These are phyloP conservation scores for Alternaria novae-zelandiae DNA, from an alignment of 2,329 filamentous ascomycete genomes.

Conservation along the genomic window DNA sequence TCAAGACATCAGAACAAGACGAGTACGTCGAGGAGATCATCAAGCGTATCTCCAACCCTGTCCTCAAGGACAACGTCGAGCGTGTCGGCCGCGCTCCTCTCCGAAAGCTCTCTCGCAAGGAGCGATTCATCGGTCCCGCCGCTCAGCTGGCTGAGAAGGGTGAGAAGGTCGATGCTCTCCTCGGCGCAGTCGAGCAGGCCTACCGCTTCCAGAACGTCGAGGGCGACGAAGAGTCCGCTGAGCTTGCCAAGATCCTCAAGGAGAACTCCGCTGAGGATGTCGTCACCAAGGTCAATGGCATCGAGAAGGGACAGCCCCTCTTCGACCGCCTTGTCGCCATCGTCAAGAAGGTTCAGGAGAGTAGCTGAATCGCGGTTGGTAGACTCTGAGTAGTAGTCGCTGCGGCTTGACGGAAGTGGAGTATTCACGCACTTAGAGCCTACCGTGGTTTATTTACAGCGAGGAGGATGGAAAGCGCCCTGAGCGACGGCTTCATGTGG, in stretches of 20 bases:
- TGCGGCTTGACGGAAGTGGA: neutral
- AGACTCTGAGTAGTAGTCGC: conserved; percentile 16
- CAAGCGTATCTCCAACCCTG: conserved; percentile 88
- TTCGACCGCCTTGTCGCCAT: conserved; percentile 76
- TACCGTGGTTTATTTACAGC: conserved; percentile 4
- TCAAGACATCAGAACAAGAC: conserved; percentile 75
- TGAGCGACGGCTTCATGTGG: conserved; percentile 8
- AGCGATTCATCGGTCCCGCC: conserved; percentile 93
- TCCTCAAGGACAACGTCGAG: conserved; percentile 90
- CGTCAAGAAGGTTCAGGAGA: conserved; percentile 78
- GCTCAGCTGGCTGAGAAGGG: conserved; percentile 84
- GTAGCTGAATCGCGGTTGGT: conserved; percentile 24
- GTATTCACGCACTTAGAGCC: conserved; percentile 1
- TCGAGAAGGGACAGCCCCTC: conserved; percentile 78
- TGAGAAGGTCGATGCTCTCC: conserved; percentile 73
- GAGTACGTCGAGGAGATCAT: conserved; percentile 93
- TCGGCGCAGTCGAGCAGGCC: conserved; percentile 87
- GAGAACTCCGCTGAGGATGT: conserved; percentile 75
- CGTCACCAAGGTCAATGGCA: conserved; percentile 79
- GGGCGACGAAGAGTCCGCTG: conserved; percentile 85
- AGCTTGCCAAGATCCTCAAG: conserved; percentile 86
- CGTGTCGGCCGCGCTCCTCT: conserved; percentile 94
- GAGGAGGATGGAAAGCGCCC: conserved; percentile 14
- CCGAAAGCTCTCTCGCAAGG: conserved; percentile 91
- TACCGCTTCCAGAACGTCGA: conserved; percentile 95